Evolutionary conservation across 2,329 filamentous ascomycete genomes (phyloP).

Genomic region (Massarina eburnea): DNA sequence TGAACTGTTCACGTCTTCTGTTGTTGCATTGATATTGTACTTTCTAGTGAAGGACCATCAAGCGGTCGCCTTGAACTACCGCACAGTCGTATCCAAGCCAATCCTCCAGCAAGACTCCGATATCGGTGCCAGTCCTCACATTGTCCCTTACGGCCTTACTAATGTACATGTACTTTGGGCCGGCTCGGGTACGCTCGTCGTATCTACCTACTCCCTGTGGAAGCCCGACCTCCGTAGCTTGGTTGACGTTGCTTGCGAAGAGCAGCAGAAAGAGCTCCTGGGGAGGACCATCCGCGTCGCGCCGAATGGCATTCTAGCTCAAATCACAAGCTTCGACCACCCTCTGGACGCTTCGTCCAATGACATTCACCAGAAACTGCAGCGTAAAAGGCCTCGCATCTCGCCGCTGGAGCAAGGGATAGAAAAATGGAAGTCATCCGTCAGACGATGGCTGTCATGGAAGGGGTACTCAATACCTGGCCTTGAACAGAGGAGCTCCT

Average conservation of each 20-base stretch:
- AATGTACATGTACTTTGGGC: conserved; percentile 37
- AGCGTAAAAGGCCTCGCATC: conserved; percentile 28
- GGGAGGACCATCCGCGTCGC: conserved; percentile 38
- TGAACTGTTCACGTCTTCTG: conserved; percentile 42
- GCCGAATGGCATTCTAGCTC: conserved; percentile 36
- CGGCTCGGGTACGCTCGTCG: conserved; percentile 37
- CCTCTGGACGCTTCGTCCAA: conserved; percentile 22
- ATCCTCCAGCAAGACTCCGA: conserved; percentile 9
- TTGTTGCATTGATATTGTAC: conserved; percentile 39
- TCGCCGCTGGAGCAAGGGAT: conserved; percentile 31
- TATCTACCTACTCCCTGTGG: conserved; percentile 30
- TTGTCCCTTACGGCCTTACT: conserved; percentile 26
- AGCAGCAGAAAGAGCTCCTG: conserved; percentile 21
- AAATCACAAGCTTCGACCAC: conserved; percentile 34
- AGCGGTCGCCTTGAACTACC: conserved; percentile 39
- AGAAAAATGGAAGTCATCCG: conserved; percentile 37
- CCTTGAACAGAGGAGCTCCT: conserved; percentile 27
- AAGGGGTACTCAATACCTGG: conserved; percentile 35
- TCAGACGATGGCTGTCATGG: conserved; percentile 37
- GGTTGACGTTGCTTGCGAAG: conserved; percentile 10
- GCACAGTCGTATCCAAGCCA: conserved; percentile 37
- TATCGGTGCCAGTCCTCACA: conserved; percentile 4
- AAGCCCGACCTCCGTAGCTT: conserved; percentile 28
- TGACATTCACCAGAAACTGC: conserved; percentile 18
- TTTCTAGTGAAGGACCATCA: conserved; percentile 34